Percentiles rank a stretch among this genome's conserved stretches.
Conservation (phyloP, 805 yeast genomes). For the Candida palmyrensis region DNA sequence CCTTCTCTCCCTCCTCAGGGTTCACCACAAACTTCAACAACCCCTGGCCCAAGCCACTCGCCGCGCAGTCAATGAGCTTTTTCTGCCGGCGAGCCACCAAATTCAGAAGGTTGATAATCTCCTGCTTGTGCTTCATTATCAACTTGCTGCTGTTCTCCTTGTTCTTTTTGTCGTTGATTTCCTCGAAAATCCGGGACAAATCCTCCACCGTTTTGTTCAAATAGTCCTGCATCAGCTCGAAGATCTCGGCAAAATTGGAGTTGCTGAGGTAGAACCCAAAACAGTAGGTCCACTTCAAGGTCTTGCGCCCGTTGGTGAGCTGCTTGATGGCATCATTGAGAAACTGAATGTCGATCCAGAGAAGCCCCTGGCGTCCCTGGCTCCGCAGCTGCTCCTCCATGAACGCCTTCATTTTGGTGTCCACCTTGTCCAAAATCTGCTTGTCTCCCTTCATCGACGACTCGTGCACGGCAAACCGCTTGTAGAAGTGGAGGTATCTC, state of each 20-base stretch:
- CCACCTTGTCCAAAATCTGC: slow-evolving; percentile 56
- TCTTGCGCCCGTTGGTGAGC: slow-evolving; percentile 63
- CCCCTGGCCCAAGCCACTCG: slow-evolving; percentile 34
- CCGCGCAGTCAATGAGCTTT: slow-evolving; percentile 40
- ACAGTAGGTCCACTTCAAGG: slow-evolving; percentile 88
- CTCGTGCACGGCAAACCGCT: slow-evolving; percentile 71
- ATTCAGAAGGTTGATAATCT: slow-evolving; percentile 38
- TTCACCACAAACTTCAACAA: slow-evolving; percentile 14
- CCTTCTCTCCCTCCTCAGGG: slow-evolving; percentile 1
- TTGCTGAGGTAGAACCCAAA: slow-evolving; percentile 62
- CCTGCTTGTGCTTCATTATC: slow-evolving; percentile 32
- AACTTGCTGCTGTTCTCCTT: slow-evolving; percentile 12
- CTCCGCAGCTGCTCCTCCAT: slow-evolving; percentile 51
- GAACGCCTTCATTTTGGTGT: slow-evolving; percentile 54
- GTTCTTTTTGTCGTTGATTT: slow-evolving; percentile 25
- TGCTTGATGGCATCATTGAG: slow-evolving; percentile 66
- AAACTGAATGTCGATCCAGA: slow-evolving; percentile 89
- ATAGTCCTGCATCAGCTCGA: slow-evolving; percentile 67
- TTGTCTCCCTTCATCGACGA: slow-evolving; percentile 70
- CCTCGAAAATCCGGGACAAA: slow-evolving; percentile 55
- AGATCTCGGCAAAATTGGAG: slow-evolving; percentile 51
- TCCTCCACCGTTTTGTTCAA: slow-evolving; percentile 65
- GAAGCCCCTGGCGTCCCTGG: slow-evolving; percentile 20
- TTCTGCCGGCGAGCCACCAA: slow-evolving; percentile 37
- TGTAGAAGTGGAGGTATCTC: slow-evolving; percentile 70